phyloP scores from a whole-genome alignment of 2,329 filamentous ascomycete species.

The Neofusicoccum laricinum region DNA sequence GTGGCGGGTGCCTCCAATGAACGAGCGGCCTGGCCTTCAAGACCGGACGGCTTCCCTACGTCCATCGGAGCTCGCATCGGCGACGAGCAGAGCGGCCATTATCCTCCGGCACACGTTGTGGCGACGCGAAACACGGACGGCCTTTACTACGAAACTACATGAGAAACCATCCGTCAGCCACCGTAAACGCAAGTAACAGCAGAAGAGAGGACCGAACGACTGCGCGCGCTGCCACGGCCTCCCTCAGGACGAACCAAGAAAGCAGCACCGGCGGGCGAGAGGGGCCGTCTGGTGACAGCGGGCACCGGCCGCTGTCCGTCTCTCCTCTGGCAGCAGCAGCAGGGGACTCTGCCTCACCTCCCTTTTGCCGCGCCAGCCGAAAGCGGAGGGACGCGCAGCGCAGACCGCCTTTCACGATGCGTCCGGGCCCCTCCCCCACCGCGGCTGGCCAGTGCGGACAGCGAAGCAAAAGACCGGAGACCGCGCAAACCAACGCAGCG shows the following conservation, averaged over 20 bases:
- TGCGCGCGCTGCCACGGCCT: no score
- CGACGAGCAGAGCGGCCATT: neutral
- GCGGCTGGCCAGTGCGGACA: neutral
- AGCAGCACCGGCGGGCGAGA: neutral
- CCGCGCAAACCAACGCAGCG: neutral
- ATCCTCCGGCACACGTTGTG: neutral
- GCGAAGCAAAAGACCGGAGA: neutral
- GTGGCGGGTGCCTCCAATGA: neutral
- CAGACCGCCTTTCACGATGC: conserved; percentile 12
- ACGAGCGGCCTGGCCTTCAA: neutral
- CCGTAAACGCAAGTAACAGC: neutral
- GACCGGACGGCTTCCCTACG: neutral
- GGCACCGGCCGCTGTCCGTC: neutral
- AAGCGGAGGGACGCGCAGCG: neutral
- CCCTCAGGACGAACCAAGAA: no score
- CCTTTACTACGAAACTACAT: neutral
- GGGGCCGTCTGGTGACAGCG: neutral
- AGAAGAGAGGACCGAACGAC: neutral
- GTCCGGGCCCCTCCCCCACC: neutral
- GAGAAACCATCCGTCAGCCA: neutral
- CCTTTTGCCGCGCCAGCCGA: conserved; percentile 6
- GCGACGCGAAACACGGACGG: neutral
- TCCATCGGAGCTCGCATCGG: neutral
- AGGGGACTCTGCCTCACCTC: neutral
- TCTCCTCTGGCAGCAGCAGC: neutral